Conservation (phyloP, 2,329 filamentous ascomycete genomes). For the Metarhizium rileyi region DNA sequence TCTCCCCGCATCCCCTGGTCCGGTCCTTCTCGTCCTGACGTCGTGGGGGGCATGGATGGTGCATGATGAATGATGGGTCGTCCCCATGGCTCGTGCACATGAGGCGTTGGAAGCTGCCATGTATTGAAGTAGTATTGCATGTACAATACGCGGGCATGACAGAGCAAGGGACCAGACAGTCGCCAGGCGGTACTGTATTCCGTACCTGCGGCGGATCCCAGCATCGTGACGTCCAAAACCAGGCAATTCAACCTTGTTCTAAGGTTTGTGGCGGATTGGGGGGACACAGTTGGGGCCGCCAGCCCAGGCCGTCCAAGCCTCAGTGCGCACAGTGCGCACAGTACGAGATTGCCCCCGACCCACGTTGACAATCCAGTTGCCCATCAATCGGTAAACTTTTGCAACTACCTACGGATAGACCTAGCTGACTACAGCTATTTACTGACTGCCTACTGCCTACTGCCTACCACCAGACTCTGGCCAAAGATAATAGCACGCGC, state of each 20-base stretch:
- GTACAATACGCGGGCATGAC: not conserved
- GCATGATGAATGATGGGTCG: not conserved
- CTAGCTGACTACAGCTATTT: too few relatives aligned
- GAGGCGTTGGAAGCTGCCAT: not conserved
- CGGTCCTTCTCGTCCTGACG: not conserved
- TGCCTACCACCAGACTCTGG: too few relatives aligned
- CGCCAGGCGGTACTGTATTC: not conserved
- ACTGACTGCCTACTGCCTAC: too few relatives aligned
- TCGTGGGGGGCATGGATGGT: constrained; percentile 1
- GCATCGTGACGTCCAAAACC: not conserved
- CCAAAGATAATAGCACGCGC: too few relatives aligned
- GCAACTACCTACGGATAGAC: too few relatives aligned
- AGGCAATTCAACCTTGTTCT: too few relatives aligned
- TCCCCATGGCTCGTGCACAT: not conserved
- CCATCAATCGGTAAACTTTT: too few relatives aligned
- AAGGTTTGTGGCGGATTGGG: not conserved
- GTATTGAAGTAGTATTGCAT: too few relatives aligned
- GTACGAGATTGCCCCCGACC: not conserved
- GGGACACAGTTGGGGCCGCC: not conserved
- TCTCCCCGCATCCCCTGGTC: not conserved
- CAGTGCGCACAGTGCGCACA: not conserved
- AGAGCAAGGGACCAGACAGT: not conserved
- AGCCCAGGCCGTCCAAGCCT: not conserved
- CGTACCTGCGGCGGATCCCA: constrained; percentile 1
- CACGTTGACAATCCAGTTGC: too few relatives aligned